Evolutionary conservation across 192 early-diverging fungal genomes (phyloP), one percentile per base, ranked within the genome.

Genomic region (Backusella sp.): DNA sequence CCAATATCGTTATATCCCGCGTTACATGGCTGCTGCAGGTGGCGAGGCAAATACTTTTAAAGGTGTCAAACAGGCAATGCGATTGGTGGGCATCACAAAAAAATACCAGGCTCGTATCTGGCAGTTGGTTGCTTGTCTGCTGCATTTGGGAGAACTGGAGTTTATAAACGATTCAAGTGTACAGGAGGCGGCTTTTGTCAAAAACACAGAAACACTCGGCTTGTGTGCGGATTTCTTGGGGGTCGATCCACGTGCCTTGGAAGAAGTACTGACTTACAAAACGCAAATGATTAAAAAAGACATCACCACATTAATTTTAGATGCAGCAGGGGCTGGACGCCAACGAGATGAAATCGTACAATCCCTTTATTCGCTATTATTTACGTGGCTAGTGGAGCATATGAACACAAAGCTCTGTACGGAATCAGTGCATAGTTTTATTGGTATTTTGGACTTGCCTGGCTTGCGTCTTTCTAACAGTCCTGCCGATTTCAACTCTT

Each of bases 91-190:
- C 17, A 91, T 99, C 34, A 89, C 88, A 34, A 91, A 88, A 75
- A 92, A 91, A 79, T 90, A 93, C 79, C 92, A 92, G 49, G 91
- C 89, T 34, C 93, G 95, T 76, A 93, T 97, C 67, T 95, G 96
- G 79, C 89, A 94, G 52, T 85, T 94, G 44, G 80, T 99, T 46
- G 91, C 96, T 0, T 91, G 94, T 28, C 92, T 99, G 70, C 82
- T 99, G 39, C 91, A 93, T 73, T 86, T 99, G 19, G 95, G 96
- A 21, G 96, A 98, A 77, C 78, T 99, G 68, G 88, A 93, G 68
- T 98, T 97, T 77, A 77, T 84, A 49, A 87, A 93, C 53, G 88
- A 89, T 49, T 88, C 89, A 66, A 90, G 92, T 49, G 81, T 87
- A 35, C 87, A 92, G 74, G 92, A 94, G 46, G 90, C 94, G 42